phyloP scores from a whole-genome alignment of 108 stramenopile species.

The Fragilariopsis cylindrus region DNA sequence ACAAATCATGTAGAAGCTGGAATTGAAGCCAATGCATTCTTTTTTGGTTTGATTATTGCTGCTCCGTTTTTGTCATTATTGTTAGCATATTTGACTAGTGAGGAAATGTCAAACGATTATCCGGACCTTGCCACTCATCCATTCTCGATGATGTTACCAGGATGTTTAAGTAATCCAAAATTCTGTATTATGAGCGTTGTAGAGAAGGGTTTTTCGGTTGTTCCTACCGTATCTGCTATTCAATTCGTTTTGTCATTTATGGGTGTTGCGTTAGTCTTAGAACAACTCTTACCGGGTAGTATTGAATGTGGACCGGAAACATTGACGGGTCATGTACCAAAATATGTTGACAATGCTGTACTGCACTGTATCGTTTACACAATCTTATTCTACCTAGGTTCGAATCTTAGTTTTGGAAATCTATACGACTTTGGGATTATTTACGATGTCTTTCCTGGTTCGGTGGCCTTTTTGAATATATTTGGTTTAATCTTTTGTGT shows the following conservation, averaged over 20 bases:
- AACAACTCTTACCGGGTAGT: slow-evolving; percentile 81
- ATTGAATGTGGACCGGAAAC: slow-evolving; percentile 52
- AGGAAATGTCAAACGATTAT: slow-evolving; percentile 33
- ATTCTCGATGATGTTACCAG: slow-evolving; percentile 42
- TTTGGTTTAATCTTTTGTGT: slow-evolving; percentile 91
- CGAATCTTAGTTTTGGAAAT: slow-evolving; percentile 38
- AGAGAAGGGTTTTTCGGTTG: slow-evolving; percentile 40
- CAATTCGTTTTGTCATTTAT: slow-evolving; percentile 65
- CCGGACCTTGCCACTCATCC: slow-evolving; percentile 41
- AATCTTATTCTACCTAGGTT: slow-evolving; percentile 38
- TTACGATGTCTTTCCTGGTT: slow-evolving; percentile 68
- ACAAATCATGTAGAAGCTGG: slow-evolving; percentile 62
- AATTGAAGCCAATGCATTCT: slow-evolving; percentile 60
- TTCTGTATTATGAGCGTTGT: slow-evolving; percentile 31
- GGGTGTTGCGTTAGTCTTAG: slow-evolving; percentile 75
- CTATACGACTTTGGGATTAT: slow-evolving; percentile 45
- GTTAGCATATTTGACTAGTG: slow-evolving; percentile 49
- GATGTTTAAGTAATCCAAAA: slow-evolving; percentile 27
- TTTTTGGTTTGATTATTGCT: slow-evolving; percentile 47
- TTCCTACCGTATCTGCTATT: slow-evolving; percentile 29
- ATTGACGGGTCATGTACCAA: slow-evolving; percentile 61
- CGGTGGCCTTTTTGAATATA: slow-evolving; percentile 86
- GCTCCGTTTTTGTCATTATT: slow-evolving; percentile 60
- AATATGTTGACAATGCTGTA: slow-evolving; percentile 62
- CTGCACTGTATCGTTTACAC: slow-evolving; percentile 48